Evolutionary conservation across 2,329 filamentous ascomycete genomes (phyloP).

Genomic region (Sporothrix curviconia): DNA sequence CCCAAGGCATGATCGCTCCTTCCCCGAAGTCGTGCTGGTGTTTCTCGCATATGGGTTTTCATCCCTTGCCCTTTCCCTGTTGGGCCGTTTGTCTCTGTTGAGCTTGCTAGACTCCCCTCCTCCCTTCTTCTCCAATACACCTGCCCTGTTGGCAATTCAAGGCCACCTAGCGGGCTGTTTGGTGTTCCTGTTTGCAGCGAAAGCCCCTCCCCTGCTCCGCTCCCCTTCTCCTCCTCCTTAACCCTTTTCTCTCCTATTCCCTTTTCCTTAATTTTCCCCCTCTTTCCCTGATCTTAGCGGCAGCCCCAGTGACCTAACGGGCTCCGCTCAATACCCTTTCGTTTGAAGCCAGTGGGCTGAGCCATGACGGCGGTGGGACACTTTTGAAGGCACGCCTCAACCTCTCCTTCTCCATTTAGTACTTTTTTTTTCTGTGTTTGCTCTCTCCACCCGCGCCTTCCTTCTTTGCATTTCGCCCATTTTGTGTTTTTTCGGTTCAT

Average conservation of each 20-base stretch:
- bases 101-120: background rate
- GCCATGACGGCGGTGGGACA: conserved; percentile 16
- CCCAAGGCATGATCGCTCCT: too few relatives aligned
- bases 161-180: conserved; percentile 1
- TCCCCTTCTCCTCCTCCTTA: too few relatives aligned
- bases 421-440: conserved; percentile 2
- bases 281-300: conserved; percentile 10
- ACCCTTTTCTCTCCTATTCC: too few relatives aligned
- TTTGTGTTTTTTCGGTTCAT: background rate
- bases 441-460: too few relatives aligned
- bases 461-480: background rate
- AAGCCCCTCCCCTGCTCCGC: too few relatives aligned
- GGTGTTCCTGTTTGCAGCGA: background rate
- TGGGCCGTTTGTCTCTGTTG: background rate
- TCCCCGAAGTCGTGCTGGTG: background rate
- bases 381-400: conserved; percentile 14
- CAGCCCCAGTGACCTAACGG: conserved; percentile 7
- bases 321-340: conserved; percentile 8
- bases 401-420: background rate
- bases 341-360: conserved; percentile 10
- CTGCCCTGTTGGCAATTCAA: background rate
- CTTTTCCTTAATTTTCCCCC: too few relatives aligned
- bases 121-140: background rate
- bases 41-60: background rate
- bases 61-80: background rate